Evolutionary conservation across 805 yeast species (phyloP), one percentile per base, ranked within the genome.

Genomic region (Nakazawaea ishiwadae): DNA sequence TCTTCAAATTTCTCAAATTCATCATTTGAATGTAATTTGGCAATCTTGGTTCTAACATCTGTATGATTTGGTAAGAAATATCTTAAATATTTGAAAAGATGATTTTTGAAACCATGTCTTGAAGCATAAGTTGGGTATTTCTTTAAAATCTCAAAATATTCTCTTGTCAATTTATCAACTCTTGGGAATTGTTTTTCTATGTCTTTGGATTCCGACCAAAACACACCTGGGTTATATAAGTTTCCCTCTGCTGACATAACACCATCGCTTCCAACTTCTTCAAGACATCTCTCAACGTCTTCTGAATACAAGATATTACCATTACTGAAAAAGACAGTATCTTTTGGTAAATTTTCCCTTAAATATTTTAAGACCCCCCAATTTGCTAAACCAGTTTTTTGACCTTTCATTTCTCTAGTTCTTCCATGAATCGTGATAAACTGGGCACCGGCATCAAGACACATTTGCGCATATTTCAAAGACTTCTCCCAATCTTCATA

Each of bases 171-270:
- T 45, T 69, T 67, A 63, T 93, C 99, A 5, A 91, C 90, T 44
- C 98, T 71, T 11, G 96, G 96, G 54, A 79, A 89, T 44, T 78
- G 83, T 49, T 65, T 77, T 16, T 85, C 88, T 19, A 51, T 60
- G 40, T 81, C 77, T 7, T 69, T 63, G 2, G 62, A 53, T 35
- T 63, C 59, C 2, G 74, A 64, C 81, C 80, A 75, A 58, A 93
- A 91, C 1, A 90, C 79, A 5, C 95, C 97, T 0, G 99, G 99
- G 53, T 93, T 93, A 63, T 81, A 85, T 27, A 93, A 66, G 55
- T 89, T 89, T 1, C 96, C 96, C 60, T 93, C 99, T 1, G 99
- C 99, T 31, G 95, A 81, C 99, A 93, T 93, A 14, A 93, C 93
- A 0, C 89, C 96, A 62, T 93, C 97, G 48, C 93, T 84, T 1